Conservation (phyloP, 345 rosid species). For the Turnera subulata region DNA sequence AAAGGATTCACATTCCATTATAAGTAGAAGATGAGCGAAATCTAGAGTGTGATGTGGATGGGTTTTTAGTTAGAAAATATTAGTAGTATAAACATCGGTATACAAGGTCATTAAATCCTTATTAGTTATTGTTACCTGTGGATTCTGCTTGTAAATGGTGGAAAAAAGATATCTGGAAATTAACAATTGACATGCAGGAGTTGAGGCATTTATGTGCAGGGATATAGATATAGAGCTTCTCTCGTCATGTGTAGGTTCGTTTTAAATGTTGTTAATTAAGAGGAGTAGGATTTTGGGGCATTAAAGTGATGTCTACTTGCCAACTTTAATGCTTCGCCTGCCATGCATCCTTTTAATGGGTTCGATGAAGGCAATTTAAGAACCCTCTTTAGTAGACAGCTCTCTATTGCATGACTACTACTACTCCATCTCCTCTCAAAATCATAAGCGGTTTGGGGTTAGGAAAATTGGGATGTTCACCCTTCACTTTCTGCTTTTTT, state of each 20-base stretch:
- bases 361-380: slow-evolving; percentile 38
- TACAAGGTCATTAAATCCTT: too few relatives aligned
- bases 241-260: slow-evolving; percentile 22
- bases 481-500: not conserved
- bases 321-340: slow-evolving; percentile 44
- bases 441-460: not conserved
- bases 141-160: too few relatives aligned
- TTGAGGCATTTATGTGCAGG: too few relatives aligned
- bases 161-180: too few relatives aligned
- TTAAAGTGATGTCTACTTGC: slow-evolving; percentile 46
- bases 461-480: not conserved
- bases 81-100: too few relatives aligned
- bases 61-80: too few relatives aligned
- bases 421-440: not conserved
- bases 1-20: too few relatives aligned
- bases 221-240: too few relatives aligned
- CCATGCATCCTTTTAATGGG: slow-evolving; percentile 39
- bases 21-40: too few relatives aligned
- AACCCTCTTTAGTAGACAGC: slow-evolving; percentile 28
- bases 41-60: too few relatives aligned
- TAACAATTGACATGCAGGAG: too few relatives aligned
- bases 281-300: slow-evolving; percentile 30
- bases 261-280: slow-evolving; percentile 23
- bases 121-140: too few relatives aligned
- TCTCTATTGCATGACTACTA: slow-evolving; percentile 21